Evolutionary conservation across 2,329 filamentous ascomycete species (phyloP).

Genomic region (Curvularia hawaiiensis): DNA sequence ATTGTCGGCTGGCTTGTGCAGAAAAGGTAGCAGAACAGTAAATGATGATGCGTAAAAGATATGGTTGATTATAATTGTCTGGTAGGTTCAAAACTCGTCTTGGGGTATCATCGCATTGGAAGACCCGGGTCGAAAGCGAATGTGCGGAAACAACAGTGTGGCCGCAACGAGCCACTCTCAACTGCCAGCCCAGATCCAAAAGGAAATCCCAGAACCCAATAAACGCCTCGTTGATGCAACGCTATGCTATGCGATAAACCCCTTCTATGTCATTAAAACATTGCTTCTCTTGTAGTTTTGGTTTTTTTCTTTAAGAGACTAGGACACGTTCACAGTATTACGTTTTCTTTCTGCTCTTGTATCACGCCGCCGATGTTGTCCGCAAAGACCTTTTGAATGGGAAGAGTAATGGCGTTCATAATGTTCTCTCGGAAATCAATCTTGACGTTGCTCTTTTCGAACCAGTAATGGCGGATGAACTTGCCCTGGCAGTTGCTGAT

Average conservation of each 20-base stretch:
- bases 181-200: slow-evolving; percentile 7
- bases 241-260: slow-evolving; percentile 23
- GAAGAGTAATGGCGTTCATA: slow-evolving; percentile 46
- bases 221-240: slow-evolving; percentile 35
- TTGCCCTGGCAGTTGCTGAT: slow-evolving; percentile 45
- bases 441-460: slow-evolving; percentile 43
- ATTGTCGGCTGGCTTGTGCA: background rate
- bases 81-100: slow-evolving; percentile 18
- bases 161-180: background rate
- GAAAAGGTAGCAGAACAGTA: background rate
- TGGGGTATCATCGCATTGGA: slow-evolving; percentile 31
- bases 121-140: slow-evolving; percentile 24
- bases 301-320: slow-evolving; percentile 1
- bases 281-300: slow-evolving; percentile 7
- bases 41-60: background rate
- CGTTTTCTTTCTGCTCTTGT: slow-evolving; percentile 37
- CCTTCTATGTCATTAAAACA: slow-evolving; percentile 36
- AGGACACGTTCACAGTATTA: slow-evolving; percentile 22
- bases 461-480: slow-evolving; percentile 48
- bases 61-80: slow-evolving; percentile 1
- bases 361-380: slow-evolving; percentile 37
- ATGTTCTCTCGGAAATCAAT: slow-evolving; percentile 43
- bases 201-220: slow-evolving; percentile 6
- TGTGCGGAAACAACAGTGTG: slow-evolving; percentile 5
- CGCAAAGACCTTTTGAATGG: slow-evolving; percentile 43